Evolutionary conservation across 805 yeast genomes (phyloP), one percentile per base, ranked within the genome.

Genomic region (Metschnikowia kunwiensis): DNA sequence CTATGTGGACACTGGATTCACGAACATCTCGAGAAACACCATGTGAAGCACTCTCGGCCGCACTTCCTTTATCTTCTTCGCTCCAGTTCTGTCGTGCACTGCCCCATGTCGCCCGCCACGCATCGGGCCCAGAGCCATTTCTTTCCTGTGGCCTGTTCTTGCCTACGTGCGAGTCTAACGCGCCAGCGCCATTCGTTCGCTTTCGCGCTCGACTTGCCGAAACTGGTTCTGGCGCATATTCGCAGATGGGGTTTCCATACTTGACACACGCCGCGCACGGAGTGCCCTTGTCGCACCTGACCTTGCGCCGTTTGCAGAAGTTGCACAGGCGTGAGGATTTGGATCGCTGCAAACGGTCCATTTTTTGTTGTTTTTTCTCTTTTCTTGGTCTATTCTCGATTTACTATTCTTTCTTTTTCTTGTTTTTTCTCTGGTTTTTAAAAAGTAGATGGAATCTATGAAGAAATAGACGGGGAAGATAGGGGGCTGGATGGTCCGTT

Each of bases 241-340:
- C 50, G 46, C 80, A 74, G 3, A 34, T 34, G 4, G 51, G 41
- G 18, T 54, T 54, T n/a, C 52, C 53, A 31, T 61, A 63, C 17
- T 47, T 54, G 7, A 47, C 39, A 45, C 81, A 49, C 7, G 48
- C 60, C 7, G 58, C 44, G 27, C 58, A 53, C 5, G 58, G 58
- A 10, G 27, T 31, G 9, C 47, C 54, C 28, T 52, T 52, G 34
- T 53, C 54, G 24, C 58, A 53, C 17, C 45, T 42, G 28, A 52
- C 52, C 36, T 53, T 53, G 27, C 53, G 40, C 15, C 47, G 38
- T 22, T 51, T 53, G 47, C 58, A 53, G 28, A 45, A 46, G 20
- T 43, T 44, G 41, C 58, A 53, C 14, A 52, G 57, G 24, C 40
- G 38, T 10, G 50, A 43, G 35, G n/a, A n/a, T n/a, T n/a, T n/a